These are phyloP conservation scores for Suillus alpinus DNA, from an alignment of 768 basidiomycete species.

Conservation along the genomic window DNA sequence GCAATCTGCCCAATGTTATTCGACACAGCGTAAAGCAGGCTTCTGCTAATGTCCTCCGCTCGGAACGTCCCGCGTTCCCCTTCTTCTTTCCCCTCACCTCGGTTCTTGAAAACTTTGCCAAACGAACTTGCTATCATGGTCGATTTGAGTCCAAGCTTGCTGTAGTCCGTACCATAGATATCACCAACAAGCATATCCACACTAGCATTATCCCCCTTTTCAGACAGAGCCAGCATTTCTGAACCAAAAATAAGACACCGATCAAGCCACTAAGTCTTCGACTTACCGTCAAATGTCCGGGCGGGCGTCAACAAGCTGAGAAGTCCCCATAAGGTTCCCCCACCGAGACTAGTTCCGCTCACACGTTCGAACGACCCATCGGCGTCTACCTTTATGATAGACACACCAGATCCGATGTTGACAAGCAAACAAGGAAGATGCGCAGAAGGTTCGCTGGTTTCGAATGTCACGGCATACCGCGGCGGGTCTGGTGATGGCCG, in stretches of 20 bases:
- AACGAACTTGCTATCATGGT: conserved; percentile 98
- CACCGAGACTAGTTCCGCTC: conserved; percentile 94
- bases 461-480: conserved; percentile 84
- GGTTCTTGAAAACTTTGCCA: conserved; percentile 96
- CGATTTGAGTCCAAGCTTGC: conserved; percentile 91
- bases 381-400: conserved; percentile 94
- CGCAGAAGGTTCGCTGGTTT: conserved; percentile 70
- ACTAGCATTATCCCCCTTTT: conserved; percentile 86
- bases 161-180: conserved; percentile 98
- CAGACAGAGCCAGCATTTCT: conserved; percentile 97
- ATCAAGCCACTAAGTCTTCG: conserved; percentile 1
- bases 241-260: conserved; percentile 13
- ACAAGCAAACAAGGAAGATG: conserved; percentile 95
- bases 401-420: conserved; percentile 97
- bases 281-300: conserved; percentile 90
- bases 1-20: conserved; percentile 99
- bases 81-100: conserved; percentile 38
- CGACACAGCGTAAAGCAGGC: conserved; percentile 91
- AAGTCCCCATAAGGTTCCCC: conserved; percentile 96
- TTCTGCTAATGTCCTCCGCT: conserved; percentile 92
- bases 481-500: conserved; percentile 92
- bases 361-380: conserved; percentile 96
- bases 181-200: conserved; percentile 99
- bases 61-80: conserved; percentile 70
- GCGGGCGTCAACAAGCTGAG: conserved; percentile 94